These are phyloP conservation scores for Anthracocystis walkeri DNA, from an alignment of 1,284 basidiomycete species.

Conservation along the genomic window DNA sequence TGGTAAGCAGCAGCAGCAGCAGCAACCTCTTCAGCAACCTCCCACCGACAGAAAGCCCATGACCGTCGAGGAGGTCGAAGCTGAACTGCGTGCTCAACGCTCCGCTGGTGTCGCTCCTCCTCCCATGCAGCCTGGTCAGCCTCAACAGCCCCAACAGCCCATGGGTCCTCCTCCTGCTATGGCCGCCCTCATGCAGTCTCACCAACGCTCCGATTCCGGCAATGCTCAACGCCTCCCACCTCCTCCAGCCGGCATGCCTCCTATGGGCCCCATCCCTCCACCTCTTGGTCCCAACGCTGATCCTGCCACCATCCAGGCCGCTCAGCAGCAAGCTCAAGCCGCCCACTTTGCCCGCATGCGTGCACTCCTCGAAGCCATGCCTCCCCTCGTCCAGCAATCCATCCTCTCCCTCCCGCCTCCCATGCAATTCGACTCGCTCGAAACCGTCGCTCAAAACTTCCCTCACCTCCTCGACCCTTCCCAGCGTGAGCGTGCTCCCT, in stretches of 20 bases:
- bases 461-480: constrained; percentile 57
- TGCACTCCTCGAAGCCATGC: constrained; percentile 62
- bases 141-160: constrained; percentile 9
- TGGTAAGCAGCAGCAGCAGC: constrained; percentile 33
- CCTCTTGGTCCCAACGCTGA: constrained; percentile 25
- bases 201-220: constrained; percentile 29
- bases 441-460: constrained; percentile 59
- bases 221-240: constrained; percentile 10
- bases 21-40: constrained; percentile 41
- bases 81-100: constrained; percentile 74
- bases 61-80: constrained; percentile 92
- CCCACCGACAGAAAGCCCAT: constrained; percentile 72
- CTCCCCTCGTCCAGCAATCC: constrained; percentile 57
- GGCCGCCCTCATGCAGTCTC: constrained; percentile 33
- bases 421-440: constrained; percentile 66
- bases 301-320: constrained; percentile 43
- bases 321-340: constrained; percentile 50
- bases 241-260: constrained; percentile 23
- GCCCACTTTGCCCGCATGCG: constrained; percentile 65
- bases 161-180: constrained; percentile 22
- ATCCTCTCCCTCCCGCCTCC: constrained; percentile 65
- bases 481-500: constrained; percentile 32
- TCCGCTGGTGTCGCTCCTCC: constrained; percentile 9
- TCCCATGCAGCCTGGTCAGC: constrained; percentile 8
- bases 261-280: constrained; percentile 28